Evolutionary conservation across 345 rosid genomes (phyloP).

Genomic region (Eucalyptus pumila): DNA sequence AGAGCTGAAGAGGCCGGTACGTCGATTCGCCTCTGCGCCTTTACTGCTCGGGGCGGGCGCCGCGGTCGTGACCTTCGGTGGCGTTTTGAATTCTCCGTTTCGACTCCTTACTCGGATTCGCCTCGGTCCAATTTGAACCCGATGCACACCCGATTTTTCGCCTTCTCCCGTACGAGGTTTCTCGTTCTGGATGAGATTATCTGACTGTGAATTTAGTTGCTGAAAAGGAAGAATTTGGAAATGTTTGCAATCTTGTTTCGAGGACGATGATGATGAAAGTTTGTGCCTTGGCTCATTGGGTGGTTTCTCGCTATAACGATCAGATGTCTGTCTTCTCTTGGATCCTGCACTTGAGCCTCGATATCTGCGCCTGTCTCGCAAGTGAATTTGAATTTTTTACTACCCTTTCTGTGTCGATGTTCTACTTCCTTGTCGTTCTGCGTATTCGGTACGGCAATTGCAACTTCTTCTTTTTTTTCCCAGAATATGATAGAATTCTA

Average conservation of each 20-base stretch:
- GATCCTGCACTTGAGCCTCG: background rate
- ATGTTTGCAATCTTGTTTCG: background rate
- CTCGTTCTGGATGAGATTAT: background rate
- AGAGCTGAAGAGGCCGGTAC: conserved; percentile 72
- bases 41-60: background rate
- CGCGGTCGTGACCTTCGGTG: background rate
- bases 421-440: background rate
- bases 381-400: background rate
- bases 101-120: background rate
- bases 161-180: background rate
- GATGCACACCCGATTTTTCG: background rate
- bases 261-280: background rate
- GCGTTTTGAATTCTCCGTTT: background rate
- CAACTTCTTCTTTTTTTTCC: background rate
- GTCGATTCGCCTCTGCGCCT: background rate
- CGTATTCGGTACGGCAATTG: background rate
- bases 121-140: background rate
- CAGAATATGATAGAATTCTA: background rate
- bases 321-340: background rate
- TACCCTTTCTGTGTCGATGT: background rate
- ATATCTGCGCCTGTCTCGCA: background rate
- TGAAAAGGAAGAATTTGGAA: background rate
- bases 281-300: background rate
- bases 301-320: background rate
- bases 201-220: background rate